phyloP scores from a whole-genome alignment of 371 early-diverging fungal species.

The Batkoa obscura region DNA sequence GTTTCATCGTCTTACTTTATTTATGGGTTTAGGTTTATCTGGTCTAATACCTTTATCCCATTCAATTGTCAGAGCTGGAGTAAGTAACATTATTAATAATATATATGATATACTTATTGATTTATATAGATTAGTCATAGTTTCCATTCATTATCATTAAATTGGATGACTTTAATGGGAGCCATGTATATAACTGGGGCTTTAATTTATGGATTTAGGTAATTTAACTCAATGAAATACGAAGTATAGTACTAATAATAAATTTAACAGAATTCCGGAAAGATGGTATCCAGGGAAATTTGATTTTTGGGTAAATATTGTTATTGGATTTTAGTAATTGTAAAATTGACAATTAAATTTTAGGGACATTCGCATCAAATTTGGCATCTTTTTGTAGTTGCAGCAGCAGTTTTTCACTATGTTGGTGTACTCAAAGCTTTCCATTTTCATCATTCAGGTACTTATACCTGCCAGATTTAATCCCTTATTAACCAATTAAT shows the following conservation, averaged over 20 bases:
- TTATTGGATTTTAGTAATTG: neutral
- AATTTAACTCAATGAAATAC: neutral
- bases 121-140: no score
- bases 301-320: slow-evolving; percentile 28
- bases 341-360: neutral
- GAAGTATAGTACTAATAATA: neutral
- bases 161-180: slow-evolving; percentile 27
- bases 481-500: neutral
- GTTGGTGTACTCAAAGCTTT: slow-evolving; percentile 46
- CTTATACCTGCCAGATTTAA: neutral
- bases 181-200: slow-evolving; percentile 62
- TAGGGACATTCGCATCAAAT: slow-evolving; percentile 59
- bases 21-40: slow-evolving; percentile 57
- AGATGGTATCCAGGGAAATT: slow-evolving; percentile 34
- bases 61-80: slow-evolving; percentile 9
- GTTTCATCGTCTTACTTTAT: slow-evolving; percentile 53
- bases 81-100: no score
- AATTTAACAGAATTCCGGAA: slow-evolving; percentile 25
- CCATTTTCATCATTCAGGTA: slow-evolving; percentile 1
- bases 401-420: slow-evolving; percentile 62
- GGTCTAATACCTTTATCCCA: slow-evolving; percentile 62
- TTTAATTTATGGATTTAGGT: slow-evolving; percentile 53
- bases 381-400: slow-evolving; percentile 65
- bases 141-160: no score
- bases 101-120: no score